Evolutionary conservation across 2,329 filamentous ascomycete genomes (phyloP).

Genomic region (Xylariaceae sp.): DNA sequence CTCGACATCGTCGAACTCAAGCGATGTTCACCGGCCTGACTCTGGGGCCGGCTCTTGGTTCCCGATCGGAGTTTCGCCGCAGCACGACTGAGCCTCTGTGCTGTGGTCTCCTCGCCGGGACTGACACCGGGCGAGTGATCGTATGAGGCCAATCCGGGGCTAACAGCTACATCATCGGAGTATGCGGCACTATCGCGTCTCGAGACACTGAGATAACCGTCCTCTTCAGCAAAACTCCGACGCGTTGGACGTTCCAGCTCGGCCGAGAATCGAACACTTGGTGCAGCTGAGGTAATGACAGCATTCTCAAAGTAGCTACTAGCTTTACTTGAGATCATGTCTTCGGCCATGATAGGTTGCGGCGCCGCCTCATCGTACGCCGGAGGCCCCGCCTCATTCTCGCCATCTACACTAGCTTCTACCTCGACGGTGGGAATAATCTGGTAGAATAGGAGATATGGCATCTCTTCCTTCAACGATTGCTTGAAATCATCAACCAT

Average conservation of each 20-base stretch:
- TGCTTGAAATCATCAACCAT: constrained; percentile 74
- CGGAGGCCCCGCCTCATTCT: constrained; percentile 49
- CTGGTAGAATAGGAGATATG: constrained; percentile 93
- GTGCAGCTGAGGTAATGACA: constrained; percentile 34
- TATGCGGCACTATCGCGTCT: constrained; percentile 49
- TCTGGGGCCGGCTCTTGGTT: constrained; percentile 52
- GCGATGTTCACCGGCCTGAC: constrained; percentile 55
- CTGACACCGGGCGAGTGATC: constrained; percentile 39
- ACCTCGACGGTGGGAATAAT: constrained; percentile 81
- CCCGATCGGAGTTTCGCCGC: constrained; percentile 50
- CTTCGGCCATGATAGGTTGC: constrained; percentile 36
- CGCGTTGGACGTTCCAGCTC: constrained; percentile 49
- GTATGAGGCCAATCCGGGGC: constrained; percentile 36
- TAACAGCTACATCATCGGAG: constrained; percentile 40
- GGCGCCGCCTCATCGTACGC: constrained; percentile 54
- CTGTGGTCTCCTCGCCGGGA: constrained; percentile 50
- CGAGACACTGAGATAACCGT: constrained; percentile 32
- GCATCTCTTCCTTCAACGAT: constrained; percentile 79
- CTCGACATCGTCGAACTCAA: constrained; percentile 56
- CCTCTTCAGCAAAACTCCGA: constrained; percentile 45
- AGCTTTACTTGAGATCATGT: constrained; percentile 32
- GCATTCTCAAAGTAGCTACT: constrained; percentile 45
- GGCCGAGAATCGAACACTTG: constrained; percentile 52
- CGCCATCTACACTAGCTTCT: constrained; percentile 44
- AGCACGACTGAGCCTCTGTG: constrained; percentile 53